Evolutionary conservation across 495 filamentous ascomycete species (phyloP).

Genomic region (Hyphodiscus hymeniophilus): DNA sequence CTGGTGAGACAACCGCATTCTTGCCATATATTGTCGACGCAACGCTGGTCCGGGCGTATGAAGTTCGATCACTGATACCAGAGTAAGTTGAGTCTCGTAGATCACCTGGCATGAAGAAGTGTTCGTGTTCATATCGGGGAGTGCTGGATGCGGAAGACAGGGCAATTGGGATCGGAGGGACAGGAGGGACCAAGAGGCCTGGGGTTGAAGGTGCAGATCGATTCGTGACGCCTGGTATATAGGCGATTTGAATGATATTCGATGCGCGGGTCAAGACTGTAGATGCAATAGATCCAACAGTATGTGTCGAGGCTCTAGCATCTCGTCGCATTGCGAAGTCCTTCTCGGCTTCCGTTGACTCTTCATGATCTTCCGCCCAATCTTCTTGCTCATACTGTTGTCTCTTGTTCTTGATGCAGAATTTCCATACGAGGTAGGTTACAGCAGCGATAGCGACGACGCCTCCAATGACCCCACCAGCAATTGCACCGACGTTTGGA

Average conservation of each 20-base stretch:
- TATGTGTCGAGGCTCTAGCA: constrained; percentile 72
- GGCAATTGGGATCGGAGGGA: constrained; percentile 80
- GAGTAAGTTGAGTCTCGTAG: constrained; percentile 83
- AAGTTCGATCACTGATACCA: constrained; percentile 56
- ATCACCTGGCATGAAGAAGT: constrained; percentile 90
- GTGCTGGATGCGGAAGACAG: constrained; percentile 43
- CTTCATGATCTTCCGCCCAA: constrained; percentile 39
- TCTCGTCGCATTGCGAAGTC: constrained; percentile 54
- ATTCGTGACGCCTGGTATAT: constrained; percentile 96
- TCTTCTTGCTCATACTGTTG: constrained; percentile 45
- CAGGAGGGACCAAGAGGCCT: constrained; percentile 76
- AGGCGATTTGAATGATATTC: constrained; percentile 98
- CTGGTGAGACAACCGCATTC: constrained; percentile 70
- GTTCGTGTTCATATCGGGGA: constrained; percentile 65
- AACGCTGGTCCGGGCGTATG: constrained; percentile 68
- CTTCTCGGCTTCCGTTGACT: constrained; percentile 33
- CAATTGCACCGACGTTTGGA: constrained; percentile 70
- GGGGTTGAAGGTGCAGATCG: constrained; percentile 76
- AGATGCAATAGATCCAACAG: constrained; percentile 84
- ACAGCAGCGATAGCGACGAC: constrained; percentile 57
- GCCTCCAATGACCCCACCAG: constrained; percentile 77
- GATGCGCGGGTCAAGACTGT: constrained; percentile 93
- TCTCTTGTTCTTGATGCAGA: constrained; percentile 74
- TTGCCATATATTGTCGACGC: constrained; percentile 89
- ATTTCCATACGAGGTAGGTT: constrained; percentile 77